Evolutionary conservation across 768 basidiomycete genomes (phyloP).

Genomic region (Kwoniella newhampshirensis): DNA sequence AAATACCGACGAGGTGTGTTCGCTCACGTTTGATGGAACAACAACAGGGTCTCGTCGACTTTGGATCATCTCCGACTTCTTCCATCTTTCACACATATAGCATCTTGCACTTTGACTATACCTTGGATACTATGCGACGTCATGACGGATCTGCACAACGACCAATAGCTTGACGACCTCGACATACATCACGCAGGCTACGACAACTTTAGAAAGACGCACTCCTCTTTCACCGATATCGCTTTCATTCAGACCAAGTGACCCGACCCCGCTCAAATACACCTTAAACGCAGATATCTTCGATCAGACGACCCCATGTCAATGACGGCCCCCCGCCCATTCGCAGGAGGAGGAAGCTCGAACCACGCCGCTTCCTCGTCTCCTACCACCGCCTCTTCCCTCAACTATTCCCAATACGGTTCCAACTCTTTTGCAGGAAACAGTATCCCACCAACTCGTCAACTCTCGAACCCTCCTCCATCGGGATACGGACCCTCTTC

Average conservation of each 20-base stretch:
- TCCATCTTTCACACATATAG: too few species aligned
- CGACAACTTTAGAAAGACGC: conserved; percentile 2
- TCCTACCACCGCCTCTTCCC: conserved; percentile 45
- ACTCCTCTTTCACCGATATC: too few species aligned
- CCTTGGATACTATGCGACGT: background rate
- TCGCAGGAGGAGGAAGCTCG: conserved; percentile 6
- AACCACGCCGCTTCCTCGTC: conserved; percentile 26
- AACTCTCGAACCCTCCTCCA: conserved; percentile 15
- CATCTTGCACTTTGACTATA: too few species aligned
- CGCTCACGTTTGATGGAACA: conserved; percentile 2
- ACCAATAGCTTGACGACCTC: background rate
- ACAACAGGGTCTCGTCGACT: too few species aligned
- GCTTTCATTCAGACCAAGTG: too few species aligned
- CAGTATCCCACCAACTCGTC: conserved; percentile 15
- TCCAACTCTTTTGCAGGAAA: conserved; percentile 23
- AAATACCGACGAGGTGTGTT: too few species aligned
- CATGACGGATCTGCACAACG: background rate
- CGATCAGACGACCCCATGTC: conserved; percentile 6
- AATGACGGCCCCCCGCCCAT: conserved; percentile 11
- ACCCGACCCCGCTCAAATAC: background rate
- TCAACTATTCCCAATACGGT: conserved; percentile 46
- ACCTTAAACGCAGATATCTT: background rate
- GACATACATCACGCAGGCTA: conserved; percentile 2
- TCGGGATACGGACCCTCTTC: conserved; percentile 10
- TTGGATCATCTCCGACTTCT: too few species aligned